Conservation (phyloP, 495 filamentous ascomycete genomes). For the Chaetomium cochliodes region DNA sequence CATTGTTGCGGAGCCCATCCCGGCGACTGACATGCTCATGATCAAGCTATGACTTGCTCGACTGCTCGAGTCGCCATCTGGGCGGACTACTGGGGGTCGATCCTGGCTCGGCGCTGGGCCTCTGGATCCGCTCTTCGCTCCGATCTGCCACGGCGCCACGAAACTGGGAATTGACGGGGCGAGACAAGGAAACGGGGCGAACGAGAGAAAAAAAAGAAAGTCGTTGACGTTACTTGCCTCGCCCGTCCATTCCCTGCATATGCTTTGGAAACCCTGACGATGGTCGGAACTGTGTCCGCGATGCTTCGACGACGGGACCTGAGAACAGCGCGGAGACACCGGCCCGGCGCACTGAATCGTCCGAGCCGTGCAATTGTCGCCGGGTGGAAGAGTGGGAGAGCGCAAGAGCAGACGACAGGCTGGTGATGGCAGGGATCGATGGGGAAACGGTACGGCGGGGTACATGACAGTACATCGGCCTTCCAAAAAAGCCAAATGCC, state of each 20-base stretch:
- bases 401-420: too few species aligned
- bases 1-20: slow-evolving; percentile 7
- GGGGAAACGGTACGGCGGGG: slow-evolving; percentile 8
- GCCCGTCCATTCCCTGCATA: neutral
- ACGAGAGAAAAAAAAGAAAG: too few species aligned
- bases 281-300: too few species aligned
- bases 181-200: neutral
- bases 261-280: too few species aligned
- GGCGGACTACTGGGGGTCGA: neutral
- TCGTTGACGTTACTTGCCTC: neutral
- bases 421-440: neutral
- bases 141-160: neutral
- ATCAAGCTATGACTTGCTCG: slow-evolving; percentile 12
- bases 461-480: slow-evolving; percentile 17
- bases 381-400: too few species aligned
- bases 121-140: neutral
- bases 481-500: slow-evolving; percentile 9
- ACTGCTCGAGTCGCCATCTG: neutral
- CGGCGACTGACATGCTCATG: slow-evolving; percentile 15
- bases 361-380: neutral
- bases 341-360: neutral
- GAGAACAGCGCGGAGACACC: neutral
- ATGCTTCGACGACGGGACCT: too few species aligned
- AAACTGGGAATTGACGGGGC: neutral
- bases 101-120: neutral